Base-by-base conservation (phyloP, 768 basidiomycete species). In the Phaeotremella fagi region DNA sequence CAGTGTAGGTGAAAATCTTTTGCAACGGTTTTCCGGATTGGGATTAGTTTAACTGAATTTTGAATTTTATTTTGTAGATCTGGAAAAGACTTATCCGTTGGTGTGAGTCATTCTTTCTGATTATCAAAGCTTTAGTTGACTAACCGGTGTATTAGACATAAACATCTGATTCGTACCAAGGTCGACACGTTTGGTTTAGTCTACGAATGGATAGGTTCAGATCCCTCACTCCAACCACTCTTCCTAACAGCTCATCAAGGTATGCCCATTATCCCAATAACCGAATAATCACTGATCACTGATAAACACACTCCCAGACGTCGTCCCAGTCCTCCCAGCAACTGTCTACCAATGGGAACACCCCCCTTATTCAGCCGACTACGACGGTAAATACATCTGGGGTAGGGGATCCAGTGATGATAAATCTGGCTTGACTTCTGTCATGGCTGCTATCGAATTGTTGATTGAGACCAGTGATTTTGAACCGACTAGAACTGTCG, bases 171-270 rank as follows among this genome's bases (percentile, higher is more conserved):
- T 11, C 42, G 22, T 9, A 44, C 43, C 42, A 44, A 52, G 64
- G 81, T 88, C 61, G 86, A 87, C 70, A 85, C 82, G 0, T 85
- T 84, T 60, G 87, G 81, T 0, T 76, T 88, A n/a, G 70, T 87
- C 12, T 86, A 82, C 68, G 80, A 82, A 37, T 89, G 87, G 86
- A 75, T 79, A 43, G 87, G 86, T 2, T 77, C 80, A 2, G 78
- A 86, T 60, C 52, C 66, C 11, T 73, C 77, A 0, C 75, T 86
- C 6, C 84, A 86, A 68, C 87, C 88, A 0, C 60, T 88, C 16
- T 75, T 89, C 9, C 72, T 70, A 22, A 64, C 63, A 48, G 68
- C 57, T 15, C 68, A 70, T 48, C 54, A 55, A 50, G 54, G 50
- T 45, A 15, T 2, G 45, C 15, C 15, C 20, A 18, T 52, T n/a